A percentile compares a stretch with the other conserved stretches of the same genome.
These are phyloP conservation scores for Lumnitzera littorea DNA, from an alignment of 345 rosid genomes.

Conservation along the genomic window DNA sequence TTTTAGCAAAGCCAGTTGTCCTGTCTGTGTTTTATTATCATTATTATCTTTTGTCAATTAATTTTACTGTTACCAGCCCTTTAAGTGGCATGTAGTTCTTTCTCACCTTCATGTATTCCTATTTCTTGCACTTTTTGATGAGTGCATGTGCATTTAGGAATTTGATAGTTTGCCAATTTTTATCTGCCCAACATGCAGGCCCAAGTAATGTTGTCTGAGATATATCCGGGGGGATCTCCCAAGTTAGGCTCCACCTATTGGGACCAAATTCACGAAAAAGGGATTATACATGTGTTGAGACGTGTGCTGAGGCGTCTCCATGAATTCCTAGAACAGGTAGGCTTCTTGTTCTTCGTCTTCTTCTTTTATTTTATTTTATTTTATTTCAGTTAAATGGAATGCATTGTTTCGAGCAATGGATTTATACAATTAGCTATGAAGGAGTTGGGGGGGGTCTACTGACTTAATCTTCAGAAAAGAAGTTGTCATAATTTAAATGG, in stretches of 20 bases:
- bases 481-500: no score
- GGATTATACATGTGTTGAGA: constrained; percentile 58
- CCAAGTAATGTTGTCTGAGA: constrained; percentile 82
- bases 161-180: neutral
- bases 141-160: neutral
- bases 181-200: constrained; percentile 44
- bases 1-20: no score
- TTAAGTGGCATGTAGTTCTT: no score
- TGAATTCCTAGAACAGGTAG: constrained; percentile 80
- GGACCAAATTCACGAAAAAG: constrained; percentile 92
- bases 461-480: no score
- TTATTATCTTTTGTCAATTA: no score
- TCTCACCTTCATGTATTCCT: no score
- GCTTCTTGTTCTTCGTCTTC: neutral
- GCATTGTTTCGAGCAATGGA: no score
- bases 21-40: no score
- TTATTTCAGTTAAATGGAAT: neutral
- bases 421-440: neutral
- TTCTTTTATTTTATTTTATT: neutral
- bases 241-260: constrained; percentile 71
- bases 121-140: no score
- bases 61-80: no score
- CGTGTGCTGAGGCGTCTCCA: constrained; percentile 69
- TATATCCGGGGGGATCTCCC: constrained; percentile 95
- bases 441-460: no score